A percentile compares a stretch with the other conserved stretches of the same genome.
These are phyloP conservation scores for Mortierella sp. DNA, from an alignment of 371 early-diverging fungal species.

Conservation along the genomic window DNA sequence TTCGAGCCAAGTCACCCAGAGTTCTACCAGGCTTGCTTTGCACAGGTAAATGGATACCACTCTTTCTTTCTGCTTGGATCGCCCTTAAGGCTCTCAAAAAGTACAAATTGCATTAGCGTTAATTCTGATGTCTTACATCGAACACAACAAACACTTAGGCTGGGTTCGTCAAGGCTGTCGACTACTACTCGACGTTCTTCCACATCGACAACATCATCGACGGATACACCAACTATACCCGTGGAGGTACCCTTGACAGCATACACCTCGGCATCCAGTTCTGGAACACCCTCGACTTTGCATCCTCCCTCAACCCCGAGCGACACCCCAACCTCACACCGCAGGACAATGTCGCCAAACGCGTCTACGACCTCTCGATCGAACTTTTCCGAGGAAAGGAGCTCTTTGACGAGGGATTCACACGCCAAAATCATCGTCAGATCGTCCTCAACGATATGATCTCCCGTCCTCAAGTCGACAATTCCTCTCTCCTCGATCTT, in stretches of 20 bases:
- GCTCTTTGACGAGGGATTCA: slow-evolving; percentile 39
- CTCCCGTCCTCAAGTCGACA: slow-evolving; percentile 50
- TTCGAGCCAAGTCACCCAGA: slow-evolving; percentile 48
- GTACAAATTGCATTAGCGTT: background rate
- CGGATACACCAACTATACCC: slow-evolving; percentile 9
- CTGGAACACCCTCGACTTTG: slow-evolving; percentile 51
- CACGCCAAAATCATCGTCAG: slow-evolving; percentile 36
- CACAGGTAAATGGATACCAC: slow-evolving; percentile 20
- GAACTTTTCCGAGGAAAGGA: slow-evolving; percentile 50
- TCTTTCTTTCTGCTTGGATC: background rate
- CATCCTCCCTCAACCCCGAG: slow-evolving; percentile 43
- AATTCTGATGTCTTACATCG: background rate
- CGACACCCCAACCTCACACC: slow-evolving; percentile 31
- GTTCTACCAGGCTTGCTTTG: slow-evolving; percentile 49
- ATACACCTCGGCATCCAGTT: slow-evolving; percentile 26
- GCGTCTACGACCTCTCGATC: slow-evolving; percentile 41
- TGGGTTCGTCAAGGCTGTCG: slow-evolving; percentile 47
- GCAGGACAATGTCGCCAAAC: slow-evolving; percentile 42
- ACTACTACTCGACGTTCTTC: slow-evolving; percentile 45
- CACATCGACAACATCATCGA: slow-evolving; percentile 30
- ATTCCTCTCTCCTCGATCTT: slow-evolving; percentile 42
- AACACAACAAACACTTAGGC: slow-evolving; percentile 15
- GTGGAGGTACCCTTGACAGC: slow-evolving; percentile 6
- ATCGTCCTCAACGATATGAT: slow-evolving; percentile 53
- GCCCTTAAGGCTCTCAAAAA: background rate